Evolutionary conservation across 1,139 yeast genomes (phyloP), one percentile per base, ranked within the genome.

Genomic region (Petasospora fabianii): DNA sequence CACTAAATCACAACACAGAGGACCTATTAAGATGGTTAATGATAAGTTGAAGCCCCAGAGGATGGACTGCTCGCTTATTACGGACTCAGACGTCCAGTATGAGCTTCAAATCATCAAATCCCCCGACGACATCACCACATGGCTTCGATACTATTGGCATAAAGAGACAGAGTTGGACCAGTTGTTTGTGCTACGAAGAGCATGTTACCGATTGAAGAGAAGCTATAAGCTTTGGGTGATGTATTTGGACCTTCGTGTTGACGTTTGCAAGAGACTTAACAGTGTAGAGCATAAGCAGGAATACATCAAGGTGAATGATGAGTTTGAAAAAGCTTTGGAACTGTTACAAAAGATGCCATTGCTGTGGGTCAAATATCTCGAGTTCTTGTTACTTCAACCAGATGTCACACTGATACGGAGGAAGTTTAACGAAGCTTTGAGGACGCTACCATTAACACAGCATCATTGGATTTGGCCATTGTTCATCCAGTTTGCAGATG

Each of bases 401-500:
- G 68, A 72, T 44, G 59, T 79, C 1, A 60, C 73, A 0, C 47
- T 58, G 31, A 71, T 77, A 16, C 62, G 86, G 39, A 55, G 60
- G 10, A 63, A 66, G 4, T 77, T 84, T 50, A 75, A 83, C 55
- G 55, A 60, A 26, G 73, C 84, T 1, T 60, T 87, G 10, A 66
- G 66, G 40, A 53, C 62, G 5, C 51, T 83, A 6, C 76, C 83
- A 0, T 46, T 72, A 11, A 59, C 72, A 0, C 75, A 74, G 24
- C 95, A 84, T 55, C 59, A 59, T 7, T 50, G 62, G 18, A 62
- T 86, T 3, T 87, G 96, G 96, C 72, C 73, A 0, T 39, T 68
- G 20, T 80, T 71, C 51, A 51, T 80, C 18, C 52, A 61, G 22
- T 80, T 77, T 63, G 84, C 82, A 2, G 66, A 70, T 20, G 34